These are phyloP conservation scores for Aechmea fasciata DNA, from an alignment of 176 grass and related monocot species.

Conservation along the genomic window DNA sequence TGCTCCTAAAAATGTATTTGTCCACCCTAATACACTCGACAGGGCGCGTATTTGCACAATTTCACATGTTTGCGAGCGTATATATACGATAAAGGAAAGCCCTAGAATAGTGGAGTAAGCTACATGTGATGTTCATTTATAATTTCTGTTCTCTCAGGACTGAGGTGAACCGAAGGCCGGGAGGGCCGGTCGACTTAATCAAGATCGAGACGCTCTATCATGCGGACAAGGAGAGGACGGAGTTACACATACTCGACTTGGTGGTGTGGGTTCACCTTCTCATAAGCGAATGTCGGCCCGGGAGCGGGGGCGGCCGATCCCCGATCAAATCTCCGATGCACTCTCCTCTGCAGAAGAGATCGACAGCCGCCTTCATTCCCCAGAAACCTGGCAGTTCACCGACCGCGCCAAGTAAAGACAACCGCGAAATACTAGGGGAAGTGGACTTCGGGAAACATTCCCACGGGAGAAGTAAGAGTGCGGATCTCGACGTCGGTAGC, in stretches of 20 bases:
- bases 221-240: constrained; percentile 48
- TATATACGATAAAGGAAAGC: too few relatives aligned
- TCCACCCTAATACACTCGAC: too few relatives aligned
- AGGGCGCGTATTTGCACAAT: too few relatives aligned
- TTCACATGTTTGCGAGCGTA: too few relatives aligned
- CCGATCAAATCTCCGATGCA: constrained; percentile 42
- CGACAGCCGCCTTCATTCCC: neutral
- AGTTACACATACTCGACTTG: constrained; percentile 55
- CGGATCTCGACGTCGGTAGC: constrained; percentile 19
- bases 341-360: constrained; percentile 14
- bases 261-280: constrained; percentile 73
- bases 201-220: constrained; percentile 78
- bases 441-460: constrained; percentile 16
- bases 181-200: constrained; percentile 27
- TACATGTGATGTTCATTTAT: neutral
- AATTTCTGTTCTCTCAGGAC: constrained; percentile 25
- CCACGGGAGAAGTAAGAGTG: constrained; percentile 42
- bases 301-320: constrained; percentile 25
- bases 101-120: neutral
- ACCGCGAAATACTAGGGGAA: constrained; percentile 40
- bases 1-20: too few relatives aligned
- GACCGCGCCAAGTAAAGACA: constrained; percentile 25
- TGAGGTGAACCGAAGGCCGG: constrained; percentile 20
- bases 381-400: neutral
- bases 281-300: constrained; percentile 44